Conservation (phyloP, 2,329 filamentous ascomycete genomes). For the Cordyceps farinosa region DNA sequence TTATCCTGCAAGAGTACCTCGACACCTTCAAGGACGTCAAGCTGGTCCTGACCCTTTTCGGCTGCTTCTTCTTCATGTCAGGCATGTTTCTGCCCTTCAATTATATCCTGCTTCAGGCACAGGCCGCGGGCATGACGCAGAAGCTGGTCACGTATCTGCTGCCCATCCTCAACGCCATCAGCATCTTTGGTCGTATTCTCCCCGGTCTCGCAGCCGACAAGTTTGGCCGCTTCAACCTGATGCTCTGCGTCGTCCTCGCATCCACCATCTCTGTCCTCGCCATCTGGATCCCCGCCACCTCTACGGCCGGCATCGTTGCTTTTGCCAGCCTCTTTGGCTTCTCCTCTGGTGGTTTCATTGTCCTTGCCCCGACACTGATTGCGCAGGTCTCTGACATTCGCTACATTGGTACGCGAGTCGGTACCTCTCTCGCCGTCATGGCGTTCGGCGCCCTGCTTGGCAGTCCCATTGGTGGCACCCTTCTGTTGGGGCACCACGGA, state of each 20-base stretch:
- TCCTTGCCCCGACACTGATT: constrained; percentile 59
- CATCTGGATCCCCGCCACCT: constrained; percentile 48
- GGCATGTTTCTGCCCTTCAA: constrained; percentile 54
- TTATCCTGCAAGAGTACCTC: constrained; percentile 46
- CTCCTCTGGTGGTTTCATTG: constrained; percentile 62
- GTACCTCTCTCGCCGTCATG: constrained; percentile 59
- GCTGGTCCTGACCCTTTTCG: constrained; percentile 41
- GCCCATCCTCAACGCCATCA: constrained; percentile 55
- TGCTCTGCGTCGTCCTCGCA: constrained; percentile 49
- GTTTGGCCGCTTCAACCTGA: constrained; percentile 44
- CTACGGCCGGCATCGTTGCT: constrained; percentile 56
- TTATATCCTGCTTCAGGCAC: constrained; percentile 48
- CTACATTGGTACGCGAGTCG: constrained; percentile 66
- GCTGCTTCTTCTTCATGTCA: constrained; percentile 53
- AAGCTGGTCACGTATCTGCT: constrained; percentile 45
- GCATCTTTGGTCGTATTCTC: constrained; percentile 49
- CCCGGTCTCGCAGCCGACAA: constrained; percentile 47
- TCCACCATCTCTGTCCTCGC: constrained; percentile 44
- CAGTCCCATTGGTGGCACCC: constrained; percentile 63
- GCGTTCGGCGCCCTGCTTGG: constrained; percentile 64
- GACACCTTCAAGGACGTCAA: constrained; percentile 43
- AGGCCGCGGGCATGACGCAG: constrained; percentile 40
- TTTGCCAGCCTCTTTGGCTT: constrained; percentile 70
- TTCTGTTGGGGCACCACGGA: constrained; percentile 50
- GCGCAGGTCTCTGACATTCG: constrained; percentile 68